Evolutionary conservation across 75 land plant genomes (phyloP).

Genomic region (Azolla pinnata): DNA sequence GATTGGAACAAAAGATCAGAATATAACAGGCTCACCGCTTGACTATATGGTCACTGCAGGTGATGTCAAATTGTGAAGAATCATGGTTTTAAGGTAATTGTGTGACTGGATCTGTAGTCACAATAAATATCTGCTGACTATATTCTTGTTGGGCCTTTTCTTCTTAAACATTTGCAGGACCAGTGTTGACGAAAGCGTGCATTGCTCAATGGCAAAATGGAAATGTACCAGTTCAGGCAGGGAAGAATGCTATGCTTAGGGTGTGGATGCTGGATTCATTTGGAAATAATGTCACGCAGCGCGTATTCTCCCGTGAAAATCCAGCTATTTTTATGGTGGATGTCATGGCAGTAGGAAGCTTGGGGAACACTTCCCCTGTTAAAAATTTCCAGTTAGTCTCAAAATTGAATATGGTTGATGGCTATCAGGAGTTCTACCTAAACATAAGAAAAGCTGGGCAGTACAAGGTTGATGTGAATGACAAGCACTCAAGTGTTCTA

Average conservation of each 20-base stretch:
- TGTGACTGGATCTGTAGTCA: too few relatives aligned
- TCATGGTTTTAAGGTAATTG: too few relatives aligned
- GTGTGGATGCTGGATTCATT: not conserved
- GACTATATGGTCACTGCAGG: too few relatives aligned
- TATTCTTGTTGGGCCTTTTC: too few relatives aligned
- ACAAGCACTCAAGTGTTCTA: not conserved
- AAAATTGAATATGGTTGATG: not conserved
- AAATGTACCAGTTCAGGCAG: not conserved
- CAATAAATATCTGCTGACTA: too few relatives aligned
- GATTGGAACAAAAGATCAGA: too few relatives aligned
- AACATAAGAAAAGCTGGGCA: not conserved
- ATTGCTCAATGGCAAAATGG: not conserved
- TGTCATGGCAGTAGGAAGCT: not conserved
- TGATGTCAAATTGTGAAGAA: too few relatives aligned
- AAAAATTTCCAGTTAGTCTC: not conserved
- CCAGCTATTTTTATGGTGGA: not conserved
- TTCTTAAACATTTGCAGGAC: not conserved
- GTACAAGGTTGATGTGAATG: not conserved
- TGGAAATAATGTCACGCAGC: conserved; percentile 1
- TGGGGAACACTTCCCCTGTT: not conserved
- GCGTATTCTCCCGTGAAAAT: not conserved
- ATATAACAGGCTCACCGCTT: too few relatives aligned
- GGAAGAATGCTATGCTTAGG: not conserved
- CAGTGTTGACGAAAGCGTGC: not conserved
- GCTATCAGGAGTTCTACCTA: not conserved